Conservation (phyloP, 2,329 filamentous ascomycete species). For the Penicillium palitans region DNA sequence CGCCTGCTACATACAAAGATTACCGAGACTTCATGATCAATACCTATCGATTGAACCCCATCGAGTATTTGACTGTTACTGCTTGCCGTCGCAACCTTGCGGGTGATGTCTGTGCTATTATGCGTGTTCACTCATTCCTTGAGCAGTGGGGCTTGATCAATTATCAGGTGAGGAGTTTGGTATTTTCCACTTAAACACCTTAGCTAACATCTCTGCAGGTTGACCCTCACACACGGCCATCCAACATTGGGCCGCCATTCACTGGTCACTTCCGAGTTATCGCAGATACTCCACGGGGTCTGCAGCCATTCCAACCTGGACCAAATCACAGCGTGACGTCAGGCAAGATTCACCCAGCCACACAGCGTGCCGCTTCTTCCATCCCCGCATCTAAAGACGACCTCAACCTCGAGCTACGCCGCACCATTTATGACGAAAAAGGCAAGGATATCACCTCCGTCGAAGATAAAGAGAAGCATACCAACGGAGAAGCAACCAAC, state of each 20-base stretch:
- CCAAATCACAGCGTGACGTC: constrained; percentile 67
- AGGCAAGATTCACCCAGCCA: constrained; percentile 64
- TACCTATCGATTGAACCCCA: constrained; percentile 92
- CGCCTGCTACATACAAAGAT: constrained; percentile 94
- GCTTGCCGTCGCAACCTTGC: constrained; percentile 93
- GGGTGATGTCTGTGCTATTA: constrained; percentile 97
- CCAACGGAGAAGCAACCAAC: constrained; percentile 73
- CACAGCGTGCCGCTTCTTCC: constrained; percentile 69
- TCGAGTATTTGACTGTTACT: constrained; percentile 95
- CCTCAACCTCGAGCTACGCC: constrained; percentile 85
- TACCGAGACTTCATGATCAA: constrained; percentile 99
- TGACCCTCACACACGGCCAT: constrained; percentile 90
- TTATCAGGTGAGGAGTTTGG: constrained; percentile 72
- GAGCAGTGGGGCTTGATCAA: constrained; percentile 99
- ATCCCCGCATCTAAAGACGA: constrained; percentile 71
- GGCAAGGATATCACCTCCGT: constrained; percentile 77
- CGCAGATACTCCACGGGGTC: constrained; percentile 88
- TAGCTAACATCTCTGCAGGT: constrained; percentile 60
- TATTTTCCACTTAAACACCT: constrained; percentile 20
- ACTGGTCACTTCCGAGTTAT: constrained; percentile 97
- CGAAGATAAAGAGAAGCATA: constrained; percentile 64
- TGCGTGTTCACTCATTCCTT: constrained; percentile 96
- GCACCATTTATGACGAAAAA: constrained; percentile 92
- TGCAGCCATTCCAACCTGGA: constrained; percentile 92
- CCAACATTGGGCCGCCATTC: constrained; percentile 92